Evolutionary conservation across 1,139 yeast species (phyloP), one percentile per base, ranked within the genome.

Genomic region (Suhomyces bribrorum): DNA sequence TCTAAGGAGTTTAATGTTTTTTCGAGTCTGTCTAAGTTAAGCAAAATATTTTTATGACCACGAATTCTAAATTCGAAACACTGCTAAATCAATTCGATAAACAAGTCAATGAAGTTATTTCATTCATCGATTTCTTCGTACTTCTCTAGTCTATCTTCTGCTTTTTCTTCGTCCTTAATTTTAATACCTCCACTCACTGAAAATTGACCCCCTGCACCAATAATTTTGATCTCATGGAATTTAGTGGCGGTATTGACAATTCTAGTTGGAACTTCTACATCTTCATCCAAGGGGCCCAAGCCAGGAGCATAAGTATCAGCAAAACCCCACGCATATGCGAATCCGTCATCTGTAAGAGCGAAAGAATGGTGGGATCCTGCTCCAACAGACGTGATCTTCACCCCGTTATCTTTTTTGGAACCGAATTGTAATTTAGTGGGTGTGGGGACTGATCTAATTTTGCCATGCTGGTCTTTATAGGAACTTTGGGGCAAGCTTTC

Each of bases 221-320:
- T 77, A 40, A 80, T 50, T 29, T 69, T 56, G 55, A 92, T 87
- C 46, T 83, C 77, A 41, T 86, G 83, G 41, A 77, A 77, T 51
- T 81, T 86, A 1, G 97, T 88, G 1, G 99, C 98, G 6, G 97
- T 92, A 61, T 92, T 92, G 48, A 81, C 81, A 53, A 92, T 87
- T 58, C 92, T 76, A 0, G 95, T 85, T 32, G 97, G 97, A 14
- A 66, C 67, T 43, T 84, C 96, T 33, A 89, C 83, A 59, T 90
- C 97, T 34, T 86, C 97, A 32, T 87, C 96, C 24, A 84, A 75
- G 7, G 90, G 92, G 7, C 98, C 98, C 43, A 89, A 81, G 4
- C 99, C 99, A 24, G 92, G 83, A 15, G 95, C 98, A 59, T 87
- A 92, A 0, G 96, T 89, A 49, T 90, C 97, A 33, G 94, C 97